Conservation (phyloP, 257 asterid species). For the Phtheirospermum japonicum region DNA sequence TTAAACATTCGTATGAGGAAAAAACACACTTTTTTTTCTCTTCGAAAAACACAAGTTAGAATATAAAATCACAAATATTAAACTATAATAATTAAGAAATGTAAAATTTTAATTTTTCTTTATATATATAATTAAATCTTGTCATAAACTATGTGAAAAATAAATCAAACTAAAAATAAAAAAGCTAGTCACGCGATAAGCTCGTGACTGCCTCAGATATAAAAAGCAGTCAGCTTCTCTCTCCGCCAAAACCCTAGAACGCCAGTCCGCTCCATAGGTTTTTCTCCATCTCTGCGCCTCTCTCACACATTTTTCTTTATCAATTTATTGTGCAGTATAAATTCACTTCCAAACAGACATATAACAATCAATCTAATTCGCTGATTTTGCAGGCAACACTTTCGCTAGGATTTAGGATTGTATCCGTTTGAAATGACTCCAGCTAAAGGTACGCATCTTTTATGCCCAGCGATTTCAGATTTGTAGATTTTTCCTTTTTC, state of each 20-base stretch:
- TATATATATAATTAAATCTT: too few relatives aligned
- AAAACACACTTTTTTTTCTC: too few relatives aligned
- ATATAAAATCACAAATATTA: too few relatives aligned
- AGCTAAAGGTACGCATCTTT: constrained; percentile 43
- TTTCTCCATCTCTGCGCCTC: not conserved
- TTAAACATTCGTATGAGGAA: too few relatives aligned
- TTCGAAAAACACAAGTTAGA: too few relatives aligned
- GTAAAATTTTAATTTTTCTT: too few relatives aligned
- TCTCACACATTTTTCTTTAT: not conserved
- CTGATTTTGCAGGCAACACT: constrained; percentile 31
- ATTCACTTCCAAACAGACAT: not conserved
- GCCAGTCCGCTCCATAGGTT: constrained; percentile 20
- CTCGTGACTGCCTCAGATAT: too few relatives aligned
- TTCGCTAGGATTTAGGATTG: constrained; percentile 15
- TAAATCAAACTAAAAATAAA: too few relatives aligned
- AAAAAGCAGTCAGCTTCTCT: constrained; percentile 1
- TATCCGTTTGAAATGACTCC: constrained; percentile 46
- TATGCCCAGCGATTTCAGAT: not conserved
- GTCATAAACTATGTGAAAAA: too few relatives aligned
- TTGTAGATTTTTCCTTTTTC: not conserved
- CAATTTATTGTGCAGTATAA: not conserved
- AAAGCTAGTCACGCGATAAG: too few relatives aligned
- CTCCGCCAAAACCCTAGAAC: constrained; percentile 35
- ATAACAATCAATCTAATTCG: not conserved
- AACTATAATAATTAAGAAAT: too few relatives aligned